Conservation (phyloP, 352 stramenopile genomes). For the Globisporangium takayamanum region DNA sequence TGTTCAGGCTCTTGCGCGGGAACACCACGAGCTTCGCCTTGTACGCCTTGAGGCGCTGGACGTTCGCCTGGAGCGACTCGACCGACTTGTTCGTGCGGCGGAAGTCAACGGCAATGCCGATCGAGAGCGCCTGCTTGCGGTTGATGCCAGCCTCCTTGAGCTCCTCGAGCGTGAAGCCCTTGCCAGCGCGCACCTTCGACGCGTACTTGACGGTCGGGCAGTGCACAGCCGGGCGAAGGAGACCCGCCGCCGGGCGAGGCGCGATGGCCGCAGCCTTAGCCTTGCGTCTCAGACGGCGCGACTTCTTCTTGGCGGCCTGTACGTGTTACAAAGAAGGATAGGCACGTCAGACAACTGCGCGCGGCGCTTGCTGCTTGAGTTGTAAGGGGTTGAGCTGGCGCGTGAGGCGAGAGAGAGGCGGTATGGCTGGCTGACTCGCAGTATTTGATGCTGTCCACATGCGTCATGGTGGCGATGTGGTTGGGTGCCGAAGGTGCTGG, state of each 20-base stretch:
- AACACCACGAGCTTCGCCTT: constrained; percentile 98
- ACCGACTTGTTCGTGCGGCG: constrained; percentile 97
- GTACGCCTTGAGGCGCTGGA: constrained; percentile 98
- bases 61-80: constrained; percentile 95
- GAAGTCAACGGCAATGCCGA: constrained; percentile 98
- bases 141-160: constrained; percentile 97
- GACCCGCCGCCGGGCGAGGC: constrained; percentile 93
- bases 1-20: constrained; percentile 94
- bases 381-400: neutral
- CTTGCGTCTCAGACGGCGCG: constrained; percentile 92
- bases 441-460: no score
- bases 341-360: neutral
- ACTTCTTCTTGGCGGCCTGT: constrained; percentile 98
- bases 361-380: neutral
- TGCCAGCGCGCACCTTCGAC: constrained; percentile 96
- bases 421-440: neutral
- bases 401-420: neutral
- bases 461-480: no score
- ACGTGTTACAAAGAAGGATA: constrained; percentile 6
- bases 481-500: no score
- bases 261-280: constrained; percentile 97
- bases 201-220: constrained; percentile 98
- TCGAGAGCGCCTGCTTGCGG: constrained; percentile 93
- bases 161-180: constrained; percentile 98
- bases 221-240: constrained; percentile 96